Evolutionary conservation across 2,329 filamentous ascomycete species (phyloP), one percentile per base, ranked within the genome.

Genomic region (Verticillium klebahnii): DNA sequence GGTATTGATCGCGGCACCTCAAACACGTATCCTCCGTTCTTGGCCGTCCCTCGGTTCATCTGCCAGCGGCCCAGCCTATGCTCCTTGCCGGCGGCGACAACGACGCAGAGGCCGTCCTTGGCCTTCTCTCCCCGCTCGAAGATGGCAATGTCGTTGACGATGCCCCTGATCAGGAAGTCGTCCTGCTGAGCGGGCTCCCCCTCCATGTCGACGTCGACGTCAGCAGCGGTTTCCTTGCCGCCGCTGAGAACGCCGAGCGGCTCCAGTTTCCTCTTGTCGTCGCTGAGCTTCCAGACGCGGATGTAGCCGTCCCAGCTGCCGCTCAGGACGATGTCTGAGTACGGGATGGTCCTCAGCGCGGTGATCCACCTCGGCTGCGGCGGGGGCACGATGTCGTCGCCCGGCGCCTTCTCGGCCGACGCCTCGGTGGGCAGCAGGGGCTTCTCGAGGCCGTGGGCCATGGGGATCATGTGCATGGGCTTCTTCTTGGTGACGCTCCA

Each of bases 401-500:
- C 82, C 1, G 89, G 87, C 61, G 89, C 71, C 58, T 78, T 73
- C 70, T 92, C 92, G n/a, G 92, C 90, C 1, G 89, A 94, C 36
- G 88, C 85, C 68, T 91, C 82, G 23, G 89, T 82, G 1, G 89
- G 83, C 2, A 82, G 79, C 59, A 93, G 78, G 2, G 89, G 80
- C 3, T 88, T 85, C 63, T 97, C 93, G 59, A 96, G 79, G 36
- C 95, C 95, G 74, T 99, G 95, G 4, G 94, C 93, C 34, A 91
- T 81, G 2, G 89, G 84, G 55, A 95, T 78, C 3, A 91, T 90
- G 75, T 89, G 90, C 11, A 99, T 81, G 0, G 95, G 90, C 76
- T 98, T 98, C 84, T 99, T 99, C 80, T 96, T 97, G 72, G 93
- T 85, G 25, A 93, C 82, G 64, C 88, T 92, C 94, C 94, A 98